Conservation (phyloP, 352 stramenopile species). For the Phytophthora citrophthora region DNA sequence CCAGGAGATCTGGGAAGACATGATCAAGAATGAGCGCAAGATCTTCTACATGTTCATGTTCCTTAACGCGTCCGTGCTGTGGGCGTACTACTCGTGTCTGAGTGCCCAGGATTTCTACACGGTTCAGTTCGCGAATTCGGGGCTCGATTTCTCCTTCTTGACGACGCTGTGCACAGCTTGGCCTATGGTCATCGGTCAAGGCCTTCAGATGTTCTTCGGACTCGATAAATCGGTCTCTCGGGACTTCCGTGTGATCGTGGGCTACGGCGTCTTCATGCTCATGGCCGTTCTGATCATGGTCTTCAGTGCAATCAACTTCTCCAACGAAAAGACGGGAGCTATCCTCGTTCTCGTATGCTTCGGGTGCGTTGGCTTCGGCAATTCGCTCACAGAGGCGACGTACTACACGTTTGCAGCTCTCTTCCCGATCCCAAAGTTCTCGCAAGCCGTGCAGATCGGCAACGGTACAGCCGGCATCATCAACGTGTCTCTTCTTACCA, state of each 20-base stretch:
- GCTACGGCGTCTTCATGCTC: slow-evolving; percentile 62
- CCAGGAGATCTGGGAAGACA: slow-evolving; percentile 65
- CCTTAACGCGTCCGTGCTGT: slow-evolving; percentile 73
- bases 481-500: slow-evolving; percentile 62
- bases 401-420: slow-evolving; percentile 72
- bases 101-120: slow-evolving; percentile 74
- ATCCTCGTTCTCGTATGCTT: slow-evolving; percentile 68
- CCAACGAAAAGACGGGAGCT: slow-evolving; percentile 51
- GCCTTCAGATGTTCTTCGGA: slow-evolving; percentile 58
- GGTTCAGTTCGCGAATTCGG: slow-evolving; percentile 51
- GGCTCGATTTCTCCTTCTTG: slow-evolving; percentile 70
- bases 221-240: slow-evolving; percentile 64
- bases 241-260: slow-evolving; percentile 47
- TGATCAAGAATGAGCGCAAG: slow-evolving; percentile 49
- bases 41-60: slow-evolving; percentile 80
- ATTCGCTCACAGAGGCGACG: slow-evolving; percentile 63
- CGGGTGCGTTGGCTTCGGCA: slow-evolving; percentile 52
- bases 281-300: slow-evolving; percentile 68
- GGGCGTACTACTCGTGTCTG: slow-evolving; percentile 79
- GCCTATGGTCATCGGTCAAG: slow-evolving; percentile 66
- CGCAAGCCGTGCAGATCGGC: slow-evolving; percentile 73
- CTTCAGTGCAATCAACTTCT: slow-evolving; percentile 60
- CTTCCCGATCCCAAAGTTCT: slow-evolving; percentile 73
- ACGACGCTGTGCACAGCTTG: slow-evolving; percentile 65
- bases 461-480: slow-evolving; percentile 56